These are phyloP conservation scores for Astrothelium subdiscretum DNA, from an alignment of 495 filamentous ascomycete species.

Conservation along the genomic window DNA sequence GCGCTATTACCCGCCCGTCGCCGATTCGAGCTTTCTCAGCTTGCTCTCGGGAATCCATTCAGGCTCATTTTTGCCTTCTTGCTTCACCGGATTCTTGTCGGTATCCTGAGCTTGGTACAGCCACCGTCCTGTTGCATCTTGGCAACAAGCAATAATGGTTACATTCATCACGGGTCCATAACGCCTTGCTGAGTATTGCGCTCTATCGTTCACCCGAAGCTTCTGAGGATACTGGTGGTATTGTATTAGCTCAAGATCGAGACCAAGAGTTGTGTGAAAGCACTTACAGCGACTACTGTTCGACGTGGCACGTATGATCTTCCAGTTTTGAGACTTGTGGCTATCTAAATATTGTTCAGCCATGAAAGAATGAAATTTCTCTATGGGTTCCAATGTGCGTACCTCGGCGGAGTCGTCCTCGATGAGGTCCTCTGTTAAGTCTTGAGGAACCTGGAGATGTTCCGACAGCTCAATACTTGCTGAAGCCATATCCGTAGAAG, in stretches of 20 bases:
- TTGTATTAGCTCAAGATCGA: not conserved
- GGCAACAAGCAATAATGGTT: not conserved
- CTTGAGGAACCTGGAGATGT: not conserved
- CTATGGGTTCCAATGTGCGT: not conserved
- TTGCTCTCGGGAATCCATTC: not conserved
- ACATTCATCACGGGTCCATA: slow-evolving; percentile 1
- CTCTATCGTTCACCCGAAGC: not conserved
- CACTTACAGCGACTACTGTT: not conserved
- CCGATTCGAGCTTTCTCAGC: not conserved
- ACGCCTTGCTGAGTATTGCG: not conserved
- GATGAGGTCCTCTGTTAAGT: not conserved
- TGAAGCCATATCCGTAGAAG: not conserved
- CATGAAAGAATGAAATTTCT: not conserved
- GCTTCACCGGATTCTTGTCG: not conserved
- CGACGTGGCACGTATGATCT: not conserved
- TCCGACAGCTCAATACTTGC: not conserved
- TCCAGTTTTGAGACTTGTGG: not conserved
- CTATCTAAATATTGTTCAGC: slow-evolving; percentile 1
- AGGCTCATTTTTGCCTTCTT: not conserved
- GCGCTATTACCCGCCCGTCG: not conserved
- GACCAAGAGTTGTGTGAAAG: not conserved
- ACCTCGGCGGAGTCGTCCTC: not conserved
- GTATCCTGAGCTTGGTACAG: slow-evolving; percentile 1
- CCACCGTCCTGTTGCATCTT: not conserved
- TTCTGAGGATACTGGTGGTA: not conserved